A percentile compares a stretch with the other conserved stretches of the same genome.
Conservation (phyloP, 257 asterid genomes). For the Jaltomata sinuosa region DNA sequence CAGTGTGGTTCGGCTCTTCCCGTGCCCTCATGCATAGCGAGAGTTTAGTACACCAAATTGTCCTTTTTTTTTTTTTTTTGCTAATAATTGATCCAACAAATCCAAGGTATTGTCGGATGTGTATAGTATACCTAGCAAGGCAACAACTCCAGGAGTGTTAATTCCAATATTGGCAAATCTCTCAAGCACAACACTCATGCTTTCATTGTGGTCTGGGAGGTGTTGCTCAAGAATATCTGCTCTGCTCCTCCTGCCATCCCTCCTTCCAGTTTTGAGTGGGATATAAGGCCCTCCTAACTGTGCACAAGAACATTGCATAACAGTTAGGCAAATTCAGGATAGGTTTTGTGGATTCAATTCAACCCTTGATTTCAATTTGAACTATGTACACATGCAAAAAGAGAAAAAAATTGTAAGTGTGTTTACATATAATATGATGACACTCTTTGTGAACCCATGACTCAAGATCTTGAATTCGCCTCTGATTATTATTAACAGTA, state of each 20-base stretch:
- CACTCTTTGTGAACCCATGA: not conserved
- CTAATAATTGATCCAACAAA: not conserved
- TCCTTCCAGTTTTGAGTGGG: slow-evolving; percentile 76
- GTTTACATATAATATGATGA: not conserved
- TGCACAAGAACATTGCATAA: not conserved
- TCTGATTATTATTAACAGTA: not conserved
- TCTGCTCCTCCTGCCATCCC: slow-evolving; percentile 88
- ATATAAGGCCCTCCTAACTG: slow-evolving; percentile 86
- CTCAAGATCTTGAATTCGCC: not conserved
- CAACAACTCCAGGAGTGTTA: slow-evolving; percentile 61
- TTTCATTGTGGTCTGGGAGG: slow-evolving; percentile 85
- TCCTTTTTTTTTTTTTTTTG: not conserved
- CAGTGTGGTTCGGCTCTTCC: not conserved
- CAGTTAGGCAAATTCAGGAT: not conserved
- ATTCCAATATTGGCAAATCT: slow-evolving; percentile 67
- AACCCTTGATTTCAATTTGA: not conserved
- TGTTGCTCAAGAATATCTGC: slow-evolving; percentile 63
- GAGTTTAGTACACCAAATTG: not conserved
- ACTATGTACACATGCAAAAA: not conserved
- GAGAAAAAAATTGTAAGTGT: not conserved
- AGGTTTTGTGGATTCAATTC: not conserved
- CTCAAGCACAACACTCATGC: slow-evolving; percentile 62
- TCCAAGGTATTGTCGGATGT: not conserved
- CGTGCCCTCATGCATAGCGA: not conserved
- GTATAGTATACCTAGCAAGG: slow-evolving; percentile 41